Evolutionary conservation across 352 stramenopile genomes (phyloP).

Genomic region (Phytopythium aichiense): DNA sequence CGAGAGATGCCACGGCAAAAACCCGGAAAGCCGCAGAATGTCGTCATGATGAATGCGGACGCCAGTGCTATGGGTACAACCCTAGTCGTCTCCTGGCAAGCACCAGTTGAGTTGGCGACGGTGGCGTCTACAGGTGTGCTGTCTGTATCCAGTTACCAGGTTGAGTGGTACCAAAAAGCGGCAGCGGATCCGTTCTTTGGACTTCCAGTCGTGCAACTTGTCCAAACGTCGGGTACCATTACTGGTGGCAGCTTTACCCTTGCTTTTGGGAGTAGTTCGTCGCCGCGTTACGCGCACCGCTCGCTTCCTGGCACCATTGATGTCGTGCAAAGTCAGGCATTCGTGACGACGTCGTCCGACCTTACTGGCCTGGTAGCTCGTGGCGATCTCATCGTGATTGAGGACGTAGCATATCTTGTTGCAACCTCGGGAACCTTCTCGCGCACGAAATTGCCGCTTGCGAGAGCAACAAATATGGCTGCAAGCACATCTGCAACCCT

Average conservation of each 20-base stretch:
- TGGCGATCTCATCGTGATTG: constrained; percentile 82
- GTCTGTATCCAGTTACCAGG: constrained; percentile 30
- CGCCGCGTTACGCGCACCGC: constrained; percentile 24
- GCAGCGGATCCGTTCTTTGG: constrained; percentile 56
- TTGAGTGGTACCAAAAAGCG: constrained; percentile 76
- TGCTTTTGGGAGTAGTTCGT: constrained; percentile 38
- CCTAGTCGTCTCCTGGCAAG: constrained; percentile 51
- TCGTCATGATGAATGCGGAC: constrained; percentile 37
- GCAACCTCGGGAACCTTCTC: constrained; percentile 71
- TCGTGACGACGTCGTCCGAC: constrained; percentile 82
- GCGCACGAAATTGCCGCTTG: constrained; percentile 52
- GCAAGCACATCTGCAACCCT: constrained; percentile 19
- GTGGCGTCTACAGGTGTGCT: constrained; percentile 2
- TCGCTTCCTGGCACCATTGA: constrained; percentile 47
- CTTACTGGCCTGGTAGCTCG: constrained; percentile 80
- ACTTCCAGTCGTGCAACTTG: constrained; percentile 37
- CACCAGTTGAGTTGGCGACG: constrained; percentile 17
- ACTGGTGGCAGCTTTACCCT: constrained; percentile 58
- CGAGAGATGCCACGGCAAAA: constrained; percentile 70
- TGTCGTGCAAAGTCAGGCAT: constrained; percentile 47
- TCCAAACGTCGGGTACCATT: constrained; percentile 49
- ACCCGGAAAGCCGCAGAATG: constrained; percentile 24
- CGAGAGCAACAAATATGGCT: constrained; percentile 23
- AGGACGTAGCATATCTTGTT: constrained; percentile 74
- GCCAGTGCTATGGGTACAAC: constrained; percentile 32